phyloP scores from a whole-genome alignment of 2,329 filamentous ascomycete species.

The Pseudonectria foliicola region DNA sequence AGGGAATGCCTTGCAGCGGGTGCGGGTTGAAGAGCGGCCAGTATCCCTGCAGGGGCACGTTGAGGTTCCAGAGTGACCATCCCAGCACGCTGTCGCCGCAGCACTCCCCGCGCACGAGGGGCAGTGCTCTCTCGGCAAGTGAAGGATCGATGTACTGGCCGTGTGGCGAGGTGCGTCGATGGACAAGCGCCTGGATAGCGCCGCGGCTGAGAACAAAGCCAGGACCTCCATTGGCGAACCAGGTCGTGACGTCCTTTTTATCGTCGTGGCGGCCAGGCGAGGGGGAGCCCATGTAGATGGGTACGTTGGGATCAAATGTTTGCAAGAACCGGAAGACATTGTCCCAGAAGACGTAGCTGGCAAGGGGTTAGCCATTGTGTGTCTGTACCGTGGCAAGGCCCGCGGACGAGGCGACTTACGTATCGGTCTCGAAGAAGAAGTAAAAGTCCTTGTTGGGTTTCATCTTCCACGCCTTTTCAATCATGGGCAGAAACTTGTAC shows the following conservation, averaged over 20 bases:
- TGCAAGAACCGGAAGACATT: conserved; percentile 42
- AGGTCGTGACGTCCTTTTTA: conserved; percentile 27
- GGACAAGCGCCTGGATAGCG: conserved; percentile 35
- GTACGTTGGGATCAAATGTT: conserved; percentile 36
- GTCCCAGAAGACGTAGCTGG: conserved; percentile 27
- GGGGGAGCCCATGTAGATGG: conserved; percentile 43
- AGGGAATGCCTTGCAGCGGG: conserved; percentile 41
- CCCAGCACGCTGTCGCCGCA: conserved; percentile 47
- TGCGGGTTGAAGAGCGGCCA: conserved; percentile 46
- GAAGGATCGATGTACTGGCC: conserved; percentile 34
- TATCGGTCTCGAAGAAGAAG: conserved; percentile 50
- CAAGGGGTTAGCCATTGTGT: neutral
- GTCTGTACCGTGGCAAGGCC: neutral
- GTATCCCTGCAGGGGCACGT: conserved; percentile 37
- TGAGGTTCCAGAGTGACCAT: conserved; percentile 36
- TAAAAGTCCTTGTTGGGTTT: conserved; percentile 46
- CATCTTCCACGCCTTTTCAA: conserved; percentile 41
- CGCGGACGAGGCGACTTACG: conserved; percentile 34
- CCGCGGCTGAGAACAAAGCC: conserved; percentile 40
- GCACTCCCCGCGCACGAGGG: conserved; percentile 38
- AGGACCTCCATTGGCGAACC: conserved; percentile 43
- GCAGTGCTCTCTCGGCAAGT: conserved; percentile 33
- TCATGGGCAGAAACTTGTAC: conserved; percentile 51
- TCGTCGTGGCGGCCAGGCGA: conserved; percentile 30
- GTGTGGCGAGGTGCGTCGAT: conserved; percentile 21